Percentiles rank a stretch among this genome's conserved stretches.
These are phyloP conservation scores for Daldinia grandis DNA, from an alignment of 495 filamentous ascomycete genomes.

Conservation along the genomic window DNA sequence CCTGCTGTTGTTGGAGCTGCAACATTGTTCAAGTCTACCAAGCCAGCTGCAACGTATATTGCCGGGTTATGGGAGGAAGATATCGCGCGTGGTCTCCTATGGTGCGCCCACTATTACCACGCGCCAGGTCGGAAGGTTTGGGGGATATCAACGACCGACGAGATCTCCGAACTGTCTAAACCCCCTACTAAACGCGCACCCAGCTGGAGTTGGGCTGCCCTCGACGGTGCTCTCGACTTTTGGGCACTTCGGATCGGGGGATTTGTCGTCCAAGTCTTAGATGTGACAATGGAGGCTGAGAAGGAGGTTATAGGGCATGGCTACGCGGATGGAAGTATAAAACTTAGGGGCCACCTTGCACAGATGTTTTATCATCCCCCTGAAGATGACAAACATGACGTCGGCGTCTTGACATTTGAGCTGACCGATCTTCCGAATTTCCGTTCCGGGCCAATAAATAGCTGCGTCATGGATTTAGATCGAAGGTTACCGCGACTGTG, in stretches of 20 bases:
- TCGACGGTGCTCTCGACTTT: constrained; percentile 36
- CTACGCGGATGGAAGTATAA: constrained; percentile 11
- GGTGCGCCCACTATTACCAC: constrained; percentile 32
- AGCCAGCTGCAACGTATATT: constrained; percentile 32
- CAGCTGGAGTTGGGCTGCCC: constrained; percentile 44
- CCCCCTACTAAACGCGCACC: constrained; percentile 36
- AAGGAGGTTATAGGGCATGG: constrained; percentile 16
- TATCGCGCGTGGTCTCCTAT: constrained; percentile 38
- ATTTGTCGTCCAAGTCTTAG: constrained; percentile 23
- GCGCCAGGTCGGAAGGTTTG: constrained; percentile 29
- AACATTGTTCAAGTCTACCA: constrained; percentile 20
- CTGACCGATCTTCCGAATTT: constrained; percentile 2
- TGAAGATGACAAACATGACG: not conserved
- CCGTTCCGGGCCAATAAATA: not conserved
- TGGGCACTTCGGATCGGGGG: constrained; percentile 15
- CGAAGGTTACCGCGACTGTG: constrained; percentile 19
- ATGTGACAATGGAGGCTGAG: constrained; percentile 18
- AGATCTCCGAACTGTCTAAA: constrained; percentile 8
- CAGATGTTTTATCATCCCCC: constrained; percentile 31
- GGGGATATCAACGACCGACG: constrained; percentile 13
- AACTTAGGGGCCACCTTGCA: constrained; percentile 17
- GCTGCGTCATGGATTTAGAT: constrained; percentile 34
- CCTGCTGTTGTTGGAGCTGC: constrained; percentile 44
- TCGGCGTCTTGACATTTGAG: constrained; percentile 24
- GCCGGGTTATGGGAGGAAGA: constrained; percentile 43